Conservation (phyloP, 2,329 filamentous ascomycete genomes). For the Macrophomina tecta region DNA sequence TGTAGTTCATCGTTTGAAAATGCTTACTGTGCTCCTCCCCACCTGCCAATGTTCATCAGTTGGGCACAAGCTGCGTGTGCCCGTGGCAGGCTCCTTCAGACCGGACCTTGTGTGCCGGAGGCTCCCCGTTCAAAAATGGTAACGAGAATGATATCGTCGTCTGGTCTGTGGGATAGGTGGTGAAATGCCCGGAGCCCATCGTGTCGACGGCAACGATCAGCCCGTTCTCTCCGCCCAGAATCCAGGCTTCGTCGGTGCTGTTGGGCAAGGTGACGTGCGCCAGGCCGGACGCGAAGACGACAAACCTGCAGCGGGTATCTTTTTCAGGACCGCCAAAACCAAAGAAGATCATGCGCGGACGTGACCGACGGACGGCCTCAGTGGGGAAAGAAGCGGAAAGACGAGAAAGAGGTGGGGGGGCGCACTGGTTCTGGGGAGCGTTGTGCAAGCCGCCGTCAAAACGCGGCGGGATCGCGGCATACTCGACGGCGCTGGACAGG, state of each 20-base stretch:
- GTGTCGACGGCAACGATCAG: constrained; percentile 42
- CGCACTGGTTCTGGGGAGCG: constrained; percentile 41
- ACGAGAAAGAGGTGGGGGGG: not conserved
- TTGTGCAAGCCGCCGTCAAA: constrained; percentile 44
- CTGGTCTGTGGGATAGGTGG: constrained; percentile 41
- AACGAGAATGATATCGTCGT: constrained; percentile 38
- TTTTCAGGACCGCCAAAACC: not conserved
- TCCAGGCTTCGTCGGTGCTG: constrained; percentile 36
- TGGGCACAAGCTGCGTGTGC: constrained; percentile 3
- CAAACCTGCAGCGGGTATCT: constrained; percentile 26
- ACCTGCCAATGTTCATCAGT: not conserved
- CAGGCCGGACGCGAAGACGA: constrained; percentile 42
- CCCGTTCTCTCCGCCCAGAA: constrained; percentile 42
- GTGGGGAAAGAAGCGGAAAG: not conserved
- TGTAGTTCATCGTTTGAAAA: too few species aligned
- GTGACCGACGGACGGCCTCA: not conserved
- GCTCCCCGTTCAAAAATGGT: constrained; percentile 37
- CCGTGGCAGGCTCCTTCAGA: constrained; percentile 18
- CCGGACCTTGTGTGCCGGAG: constrained; percentile 32
- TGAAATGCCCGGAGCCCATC: constrained; percentile 40
- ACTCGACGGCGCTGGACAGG: constrained; percentile 34
- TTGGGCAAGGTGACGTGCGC: constrained; percentile 42
- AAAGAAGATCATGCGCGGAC: not conserved
- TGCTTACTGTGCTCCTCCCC: not conserved
- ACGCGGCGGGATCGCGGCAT: constrained; percentile 41